Evolutionary conservation across 2,329 filamentous ascomycete genomes (phyloP), one percentile per base, ranked within the genome.

Genomic region (Cercospora sp.): DNA sequence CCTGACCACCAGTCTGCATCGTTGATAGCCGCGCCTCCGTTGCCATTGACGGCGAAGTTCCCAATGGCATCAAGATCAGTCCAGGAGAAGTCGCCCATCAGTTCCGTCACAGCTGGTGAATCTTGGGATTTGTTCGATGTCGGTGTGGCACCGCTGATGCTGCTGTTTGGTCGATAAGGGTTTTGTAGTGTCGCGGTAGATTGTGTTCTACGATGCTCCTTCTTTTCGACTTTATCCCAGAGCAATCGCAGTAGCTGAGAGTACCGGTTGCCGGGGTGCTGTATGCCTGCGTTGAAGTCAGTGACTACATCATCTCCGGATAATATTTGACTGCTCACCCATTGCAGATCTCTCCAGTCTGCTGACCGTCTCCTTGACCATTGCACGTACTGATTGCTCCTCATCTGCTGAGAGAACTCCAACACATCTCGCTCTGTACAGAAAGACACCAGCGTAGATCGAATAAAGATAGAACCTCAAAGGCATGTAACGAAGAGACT

Each of bases 21-120:
- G 26, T 70, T 71, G 70, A 78, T 67, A 12, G 70, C 64, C 10
- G 69, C 67, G 18, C 75, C 77, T 10, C 73, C 72, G 58, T 77
- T 76, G 0, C 81, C 81, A 72, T 82, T 81, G 62, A 83, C 79
- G 0, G 81, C 82, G 67, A 83, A 83, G 36, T 83, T 81, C 5
- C 81, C 81, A 13, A 84, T 82, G 13, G 82, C 82, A 67, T 79
- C 75, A 3, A 84, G 73, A 74, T 84, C 82, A 3, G 82, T 83
- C 82, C 82, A 84, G 30, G 80, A 81, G 71, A 84, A 84, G 67
- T 83, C 82, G 7, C 82, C 82, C 80, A 83, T 82, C 64, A 75
- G 69, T 69, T 83, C 82, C 5, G 81, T 81, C 12, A 82, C 73
- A 28, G 80, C 79, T 0, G 81, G 81, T 55, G 79, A 80, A 60